These are phyloP conservation scores for Wickerhamiella cacticola DNA, from an alignment of 805 yeast genomes.

Conservation along the genomic window DNA sequence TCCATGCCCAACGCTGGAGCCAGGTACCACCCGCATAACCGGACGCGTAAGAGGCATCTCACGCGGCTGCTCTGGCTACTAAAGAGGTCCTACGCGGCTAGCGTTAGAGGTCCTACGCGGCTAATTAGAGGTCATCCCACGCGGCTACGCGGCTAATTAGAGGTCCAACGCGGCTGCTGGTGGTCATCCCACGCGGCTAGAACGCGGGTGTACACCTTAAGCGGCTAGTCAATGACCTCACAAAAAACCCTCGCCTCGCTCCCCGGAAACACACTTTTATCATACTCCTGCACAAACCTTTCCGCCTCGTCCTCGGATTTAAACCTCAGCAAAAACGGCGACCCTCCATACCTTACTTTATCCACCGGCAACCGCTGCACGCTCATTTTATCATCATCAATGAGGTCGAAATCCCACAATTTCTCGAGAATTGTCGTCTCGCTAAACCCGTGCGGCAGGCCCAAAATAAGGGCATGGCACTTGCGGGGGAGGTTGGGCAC, in stretches of 20 bases:
- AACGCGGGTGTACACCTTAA: too few relatives aligned
- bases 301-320: slow-evolving; percentile 25
- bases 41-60: too few relatives aligned
- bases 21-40: too few relatives aligned
- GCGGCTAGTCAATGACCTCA: slow-evolving; percentile 27
- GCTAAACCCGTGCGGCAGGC: slow-evolving; percentile 24
- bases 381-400: slow-evolving; percentile 26
- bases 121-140: too few relatives aligned
- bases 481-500: slow-evolving; percentile 21
- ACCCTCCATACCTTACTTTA: slow-evolving; percentile 26
- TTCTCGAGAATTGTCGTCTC: slow-evolving; percentile 21
- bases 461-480: slow-evolving; percentile 25
- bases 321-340: slow-evolving; percentile 27
- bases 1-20: too few relatives aligned
- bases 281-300: slow-evolving; percentile 25
- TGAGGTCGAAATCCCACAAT: slow-evolving; percentile 28
- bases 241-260: slow-evolving; percentile 23
- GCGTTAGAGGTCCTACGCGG: too few relatives aligned
- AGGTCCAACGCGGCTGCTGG: too few relatives aligned
- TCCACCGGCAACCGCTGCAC: slow-evolving; percentile 27
- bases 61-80: too few relatives aligned
- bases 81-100: too few relatives aligned
- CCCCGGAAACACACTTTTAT: slow-evolving; percentile 24
- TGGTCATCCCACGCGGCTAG: too few relatives aligned
- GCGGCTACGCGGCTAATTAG: too few relatives aligned